phyloP scores from a whole-genome alignment of 1,284 basidiomycete genomes.

The Jaminaea rosea region DNA sequence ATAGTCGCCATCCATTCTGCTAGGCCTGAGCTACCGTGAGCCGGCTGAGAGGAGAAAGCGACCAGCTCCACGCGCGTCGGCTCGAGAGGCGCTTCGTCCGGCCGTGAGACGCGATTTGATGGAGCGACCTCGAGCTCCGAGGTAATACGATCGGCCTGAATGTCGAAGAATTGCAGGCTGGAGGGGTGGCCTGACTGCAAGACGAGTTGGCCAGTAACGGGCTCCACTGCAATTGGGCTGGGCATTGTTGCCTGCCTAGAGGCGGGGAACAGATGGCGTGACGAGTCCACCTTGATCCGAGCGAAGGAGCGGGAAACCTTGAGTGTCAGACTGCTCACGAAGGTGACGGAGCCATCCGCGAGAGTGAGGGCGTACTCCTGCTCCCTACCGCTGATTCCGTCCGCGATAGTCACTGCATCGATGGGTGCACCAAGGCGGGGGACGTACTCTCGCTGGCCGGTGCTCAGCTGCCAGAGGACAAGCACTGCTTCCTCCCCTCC shows the following conservation, averaged over 20 bases:
- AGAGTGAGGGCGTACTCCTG: slow-evolving; percentile 81
- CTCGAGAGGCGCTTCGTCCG: slow-evolving; percentile 69
- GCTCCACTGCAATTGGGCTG: slow-evolving; percentile 36
- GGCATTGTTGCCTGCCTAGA: slow-evolving; percentile 4
- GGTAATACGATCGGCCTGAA: slow-evolving; percentile 61
- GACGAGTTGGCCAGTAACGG: slow-evolving; percentile 50
- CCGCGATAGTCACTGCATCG: slow-evolving; percentile 55
- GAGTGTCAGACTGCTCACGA: slow-evolving; percentile 65
- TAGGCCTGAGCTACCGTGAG: slow-evolving; percentile 8
- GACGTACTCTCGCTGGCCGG: slow-evolving; percentile 58
- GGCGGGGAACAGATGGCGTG: slow-evolving; percentile 19
- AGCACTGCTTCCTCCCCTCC: slow-evolving; percentile 93
- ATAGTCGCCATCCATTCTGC: slow-evolving; percentile 88
- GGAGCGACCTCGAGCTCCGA: slow-evolving; percentile 87
- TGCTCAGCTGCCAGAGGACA: slow-evolving; percentile 69
- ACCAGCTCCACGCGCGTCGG: slow-evolving; percentile 67
- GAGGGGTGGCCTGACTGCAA: slow-evolving; percentile 90
- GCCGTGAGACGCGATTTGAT: slow-evolving; percentile 78
- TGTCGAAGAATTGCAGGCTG: slow-evolving; percentile 82
- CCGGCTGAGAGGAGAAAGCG: slow-evolving; percentile 53
- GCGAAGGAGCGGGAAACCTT: slow-evolving; percentile 68
- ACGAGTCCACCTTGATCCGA: slow-evolving; percentile 59
- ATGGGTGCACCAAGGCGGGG: slow-evolving; percentile 82
- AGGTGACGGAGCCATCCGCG: slow-evolving; percentile 70
- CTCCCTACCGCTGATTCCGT: slow-evolving; percentile 53